These are phyloP conservation scores for Trametes pubescens DNA, from an alignment of 1,284 basidiomycete genomes.

Conservation along the genomic window DNA sequence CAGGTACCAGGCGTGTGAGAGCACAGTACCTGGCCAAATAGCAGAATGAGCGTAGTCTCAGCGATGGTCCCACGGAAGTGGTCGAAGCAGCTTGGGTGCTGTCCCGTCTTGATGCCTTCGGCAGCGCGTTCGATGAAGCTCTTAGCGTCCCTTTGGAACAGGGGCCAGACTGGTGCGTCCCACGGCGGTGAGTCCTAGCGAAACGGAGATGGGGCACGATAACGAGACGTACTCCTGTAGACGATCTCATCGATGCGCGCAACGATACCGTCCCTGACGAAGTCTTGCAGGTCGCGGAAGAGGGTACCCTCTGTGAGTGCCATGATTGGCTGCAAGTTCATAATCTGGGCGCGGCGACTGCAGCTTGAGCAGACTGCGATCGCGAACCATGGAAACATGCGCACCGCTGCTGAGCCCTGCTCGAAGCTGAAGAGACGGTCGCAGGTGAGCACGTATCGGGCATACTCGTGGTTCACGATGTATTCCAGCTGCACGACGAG, in stretches of 20 bases:
- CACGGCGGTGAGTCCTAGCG: neutral
- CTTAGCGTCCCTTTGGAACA: constrained; percentile 34
- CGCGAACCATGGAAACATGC: constrained; percentile 17
- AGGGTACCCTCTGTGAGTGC: constrained; percentile 33
- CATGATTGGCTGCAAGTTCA: constrained; percentile 39
- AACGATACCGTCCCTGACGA: constrained; percentile 37
- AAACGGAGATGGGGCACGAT: neutral
- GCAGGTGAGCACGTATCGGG: constrained; percentile 41
- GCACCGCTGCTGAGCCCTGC: constrained; percentile 43
- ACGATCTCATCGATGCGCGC: constrained; percentile 37
- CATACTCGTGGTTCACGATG: constrained; percentile 42
- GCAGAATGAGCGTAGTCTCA: constrained; percentile 44
- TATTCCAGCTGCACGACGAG: constrained; percentile 42
- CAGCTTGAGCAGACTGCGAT: neutral
- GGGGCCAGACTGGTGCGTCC: constrained; percentile 29
- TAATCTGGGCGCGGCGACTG: constrained; percentile 27
- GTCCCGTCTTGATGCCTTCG: constrained; percentile 20
- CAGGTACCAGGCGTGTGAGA: neutral
- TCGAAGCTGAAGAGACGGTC: constrained; percentile 47
- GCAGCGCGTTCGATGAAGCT: constrained; percentile 29
- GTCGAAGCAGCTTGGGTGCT: constrained; percentile 30
- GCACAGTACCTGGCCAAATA: constrained; percentile 42
- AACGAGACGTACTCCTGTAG: constrained; percentile 27
- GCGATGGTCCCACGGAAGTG: constrained; percentile 36
- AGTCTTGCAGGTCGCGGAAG: constrained; percentile 36